Percentiles rank a stretch among this genome's conserved stretches.
Conservation (phyloP, 1,284 basidiomycete genomes). For the Ceratobasidium sp. region DNA sequence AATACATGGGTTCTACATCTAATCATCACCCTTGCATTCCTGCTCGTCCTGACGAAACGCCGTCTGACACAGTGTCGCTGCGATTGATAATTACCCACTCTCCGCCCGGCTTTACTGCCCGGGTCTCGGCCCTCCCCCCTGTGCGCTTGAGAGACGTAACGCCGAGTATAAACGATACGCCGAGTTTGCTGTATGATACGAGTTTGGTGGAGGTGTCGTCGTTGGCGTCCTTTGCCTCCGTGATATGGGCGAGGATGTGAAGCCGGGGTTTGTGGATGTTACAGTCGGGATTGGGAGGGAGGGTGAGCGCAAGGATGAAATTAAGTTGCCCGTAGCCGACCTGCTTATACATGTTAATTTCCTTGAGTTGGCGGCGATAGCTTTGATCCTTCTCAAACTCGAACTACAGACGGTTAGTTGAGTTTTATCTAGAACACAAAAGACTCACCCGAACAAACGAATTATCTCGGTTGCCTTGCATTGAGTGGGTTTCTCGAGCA, state of each 20-base stretch:
- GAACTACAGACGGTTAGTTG: not conserved
- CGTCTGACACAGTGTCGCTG: not conserved
- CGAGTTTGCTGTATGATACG: not conserved
- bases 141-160: not conserved
- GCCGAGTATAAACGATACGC: not conserved
- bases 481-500: not conserved
- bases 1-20: not conserved
- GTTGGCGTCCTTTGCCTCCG: not conserved
- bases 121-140: not conserved
- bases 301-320: not conserved
- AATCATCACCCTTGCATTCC: not conserved
- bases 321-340: slow-evolving; percentile 3
- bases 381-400: not conserved
- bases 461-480: not conserved
- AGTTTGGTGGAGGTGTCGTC: not conserved
- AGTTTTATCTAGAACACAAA: no score
- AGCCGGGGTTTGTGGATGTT: not conserved
- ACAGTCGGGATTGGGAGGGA: not conserved
- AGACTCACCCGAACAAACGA: slow-evolving; percentile 17
- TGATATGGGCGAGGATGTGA: not conserved
- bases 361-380: not conserved
- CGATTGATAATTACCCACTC: not conserved
- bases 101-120: no score
- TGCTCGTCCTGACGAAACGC: not conserved
- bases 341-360: not conserved